Evolutionary conservation across 106 monocot genomes (phyloP), one percentile per base, ranked within the genome.

Genomic region (Chionographis japonica): DNA sequence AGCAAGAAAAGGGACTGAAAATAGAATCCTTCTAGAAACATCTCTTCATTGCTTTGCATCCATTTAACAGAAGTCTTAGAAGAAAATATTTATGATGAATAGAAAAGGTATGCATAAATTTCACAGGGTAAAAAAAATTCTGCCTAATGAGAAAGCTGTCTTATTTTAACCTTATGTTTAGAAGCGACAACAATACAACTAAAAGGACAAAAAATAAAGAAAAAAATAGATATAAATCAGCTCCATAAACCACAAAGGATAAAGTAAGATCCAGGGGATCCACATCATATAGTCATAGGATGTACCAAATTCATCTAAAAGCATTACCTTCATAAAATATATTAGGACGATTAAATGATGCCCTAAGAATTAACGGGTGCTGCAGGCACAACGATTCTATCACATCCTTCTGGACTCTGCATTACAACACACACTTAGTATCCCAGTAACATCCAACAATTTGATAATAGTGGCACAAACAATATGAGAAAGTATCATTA

Each of bases 281-380:
- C 50, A 36, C 50, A 27, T 63, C 38, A 2, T 15, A 3, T 40
- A 18, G 46, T 15, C 18, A n/a, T 60, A n/a, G 13, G 12, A 5
- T 4, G 7, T 58, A 41, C 8, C 41, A 68, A 56, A 56, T 13
- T n/a, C 8, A 56, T 38, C 41, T 46, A 46, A 41, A 17, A 8
- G 38, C 54, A 20, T 80, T 83, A 95, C 94, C 94, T 95, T 95
- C 91, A 79, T 95, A 95, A 77, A 74, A 95, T 83, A 95, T 95
- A 73, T 95, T 95, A 56, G 94, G 85, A n/a, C 94, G 94, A 68
- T 95, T 95, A 60, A 95, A 95, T 77, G 91, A 95, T 75, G 88
- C 77, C 74, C 68, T 83, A 62, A 95, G 84, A 73, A 95, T 61
- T 68, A 78, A 67, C 42, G 94, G 94, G 27, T 81, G 58, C 10